Conservation (phyloP, 768 basidiomycete species). For the Trichaptum fuscoviolaceum region DNA sequence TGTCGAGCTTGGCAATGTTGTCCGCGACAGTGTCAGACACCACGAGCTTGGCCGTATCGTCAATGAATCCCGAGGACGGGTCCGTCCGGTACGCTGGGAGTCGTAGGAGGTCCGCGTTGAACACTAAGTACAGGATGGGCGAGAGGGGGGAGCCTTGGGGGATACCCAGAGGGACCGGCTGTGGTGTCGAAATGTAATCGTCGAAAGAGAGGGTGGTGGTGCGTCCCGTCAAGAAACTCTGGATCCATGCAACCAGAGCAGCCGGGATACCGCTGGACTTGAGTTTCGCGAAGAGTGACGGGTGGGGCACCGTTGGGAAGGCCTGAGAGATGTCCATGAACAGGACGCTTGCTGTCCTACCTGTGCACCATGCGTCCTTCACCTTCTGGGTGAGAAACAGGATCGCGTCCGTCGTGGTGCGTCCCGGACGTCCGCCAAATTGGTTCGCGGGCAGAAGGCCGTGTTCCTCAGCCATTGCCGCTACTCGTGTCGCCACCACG, state of each 20-base stretch:
- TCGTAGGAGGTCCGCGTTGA: slow-evolving; percentile 18
- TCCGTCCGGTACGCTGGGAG: slow-evolving; percentile 14
- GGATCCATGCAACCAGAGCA: slow-evolving; percentile 23
- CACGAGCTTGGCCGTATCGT: slow-evolving; percentile 25
- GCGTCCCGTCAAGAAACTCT: slow-evolving; percentile 5
- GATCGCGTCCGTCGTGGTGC: too few species aligned
- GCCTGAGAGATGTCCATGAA: too few species aligned
- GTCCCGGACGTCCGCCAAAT: too few species aligned
- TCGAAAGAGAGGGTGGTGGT: slow-evolving; percentile 20
- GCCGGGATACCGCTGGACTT: too few species aligned
- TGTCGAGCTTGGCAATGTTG: slow-evolving; percentile 15
- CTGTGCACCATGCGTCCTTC: too few species aligned
- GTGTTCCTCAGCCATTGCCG: too few species aligned
- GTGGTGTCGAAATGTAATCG: slow-evolving; percentile 13
- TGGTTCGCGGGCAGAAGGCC: too few species aligned
- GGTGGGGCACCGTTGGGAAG: too few species aligned
- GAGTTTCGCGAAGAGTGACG: too few species aligned
- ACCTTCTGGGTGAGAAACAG: too few species aligned
- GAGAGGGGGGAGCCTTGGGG: slow-evolving; percentile 22
- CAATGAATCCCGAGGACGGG: slow-evolving; percentile 24
- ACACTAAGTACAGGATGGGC: slow-evolving; percentile 17
- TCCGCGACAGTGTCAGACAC: slow-evolving; percentile 19
- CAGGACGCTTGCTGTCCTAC: too few species aligned
- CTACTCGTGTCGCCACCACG: too few species aligned
- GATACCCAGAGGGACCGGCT: slow-evolving; percentile 13